Base-by-base conservation (phyloP, 1,139 yeast species). In the Pichia sp. region DNA sequence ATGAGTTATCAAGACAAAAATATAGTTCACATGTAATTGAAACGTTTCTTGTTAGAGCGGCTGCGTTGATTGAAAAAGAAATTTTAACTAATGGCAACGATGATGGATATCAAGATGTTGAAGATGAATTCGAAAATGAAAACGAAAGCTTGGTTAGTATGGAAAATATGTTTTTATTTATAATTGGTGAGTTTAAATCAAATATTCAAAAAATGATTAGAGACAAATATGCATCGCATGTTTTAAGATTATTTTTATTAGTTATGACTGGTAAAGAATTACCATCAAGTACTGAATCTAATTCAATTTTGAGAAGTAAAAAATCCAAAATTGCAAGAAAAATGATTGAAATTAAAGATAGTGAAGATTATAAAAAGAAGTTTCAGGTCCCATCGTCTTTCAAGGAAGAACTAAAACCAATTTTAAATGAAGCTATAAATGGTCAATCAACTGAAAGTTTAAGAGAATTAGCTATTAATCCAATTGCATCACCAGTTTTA, bases 21-120 rank as follows among this genome's bases (percentile, higher is more conserved):
- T 93, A 89, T 67, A 84, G 97, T 1, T 91, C 98, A 0, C 99
- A 93, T 67, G 96, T 95, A 51, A 75, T 90, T 50, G 99, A 93
- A 67, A 88, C 98, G 0, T 74, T 91, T 48, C 70, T 93, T 42
- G 88, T 86, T 33, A 75, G 95, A 65, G 70, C 81, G 49, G 95
- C 96, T 1, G 83, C 89, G 0, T 68, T 87, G 54, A 77, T 88
- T 29, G 96, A 90, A 67, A 81, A 80, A 59, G 96, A 87, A 71
- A 70, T 73, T 58, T 65, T 71, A 64, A 73, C 68, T 44, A 71
- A 73, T 48, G 68, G 67, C 41, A 44, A 28, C 16, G 46, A 28
- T 13, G 65, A 61, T 5, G 68, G 64, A n/a, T 68, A 62, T 42
- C 72, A 67, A n/a, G 70, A 63, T 28, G 31, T 47, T 9, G 69